phyloP scores from a whole-genome alignment of 345 rosid species.

The Murraya paniculata region DNA sequence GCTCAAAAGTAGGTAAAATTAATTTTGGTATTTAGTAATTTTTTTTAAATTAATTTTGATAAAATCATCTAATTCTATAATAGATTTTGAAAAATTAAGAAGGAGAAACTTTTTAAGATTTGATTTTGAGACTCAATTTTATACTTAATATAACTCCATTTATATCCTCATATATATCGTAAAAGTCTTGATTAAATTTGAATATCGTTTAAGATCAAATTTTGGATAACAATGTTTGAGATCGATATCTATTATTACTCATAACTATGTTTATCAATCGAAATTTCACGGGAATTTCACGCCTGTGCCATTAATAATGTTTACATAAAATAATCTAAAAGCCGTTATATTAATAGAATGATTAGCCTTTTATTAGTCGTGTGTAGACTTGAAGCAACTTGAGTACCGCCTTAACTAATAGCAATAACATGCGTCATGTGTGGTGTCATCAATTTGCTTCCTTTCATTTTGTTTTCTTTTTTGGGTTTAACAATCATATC shows the following conservation, averaged over 20 bases:
- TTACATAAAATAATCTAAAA: not conserved
- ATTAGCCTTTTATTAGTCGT: not conserved
- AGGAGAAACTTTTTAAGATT: too few relatives aligned
- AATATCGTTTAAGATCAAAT: too few relatives aligned
- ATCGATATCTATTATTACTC: too few relatives aligned
- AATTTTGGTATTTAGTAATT: too few relatives aligned
- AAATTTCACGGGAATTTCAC: not conserved
- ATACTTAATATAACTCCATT: too few relatives aligned
- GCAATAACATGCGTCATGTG: not conserved
- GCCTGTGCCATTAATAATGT: not conserved
- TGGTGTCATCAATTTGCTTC: not conserved
- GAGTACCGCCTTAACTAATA: not conserved
- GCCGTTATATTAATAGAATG: not conserved
- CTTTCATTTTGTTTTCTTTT: not conserved
- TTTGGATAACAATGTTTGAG: too few relatives aligned
- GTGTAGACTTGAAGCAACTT: not conserved
- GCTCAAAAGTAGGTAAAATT: fast-evolving
- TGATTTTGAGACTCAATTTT: too few relatives aligned
- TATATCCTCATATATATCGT: too few relatives aligned
- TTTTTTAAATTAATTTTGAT: fast-evolving
- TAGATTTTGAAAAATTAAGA: too few relatives aligned
- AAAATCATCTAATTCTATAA: too few relatives aligned
- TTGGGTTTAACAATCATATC: not conserved
- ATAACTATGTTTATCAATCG: not conserved
- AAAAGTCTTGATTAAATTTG: too few relatives aligned